A percentile compares a stretch with the other conserved stretches of the same genome.
These are phyloP conservation scores for Globisporangium acanthophoron DNA, from an alignment of 352 stramenopile genomes.

Conservation along the genomic window DNA sequence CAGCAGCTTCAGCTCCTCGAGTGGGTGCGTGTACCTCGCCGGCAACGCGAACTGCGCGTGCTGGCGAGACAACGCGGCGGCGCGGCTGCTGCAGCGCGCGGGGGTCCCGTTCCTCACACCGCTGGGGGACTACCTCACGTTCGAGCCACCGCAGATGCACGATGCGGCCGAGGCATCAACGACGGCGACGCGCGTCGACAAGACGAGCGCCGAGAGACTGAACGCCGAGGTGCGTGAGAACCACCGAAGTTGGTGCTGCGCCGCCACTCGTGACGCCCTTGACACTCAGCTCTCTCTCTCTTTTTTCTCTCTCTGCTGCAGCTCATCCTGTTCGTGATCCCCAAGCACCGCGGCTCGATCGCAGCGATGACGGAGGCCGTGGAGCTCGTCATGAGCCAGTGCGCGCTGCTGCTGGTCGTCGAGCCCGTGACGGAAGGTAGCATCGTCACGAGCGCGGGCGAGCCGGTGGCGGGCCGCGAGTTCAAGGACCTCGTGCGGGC, in stretches of 20 bases:
- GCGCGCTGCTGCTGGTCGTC: slow-evolving; percentile 73
- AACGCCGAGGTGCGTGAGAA: too few relatives aligned
- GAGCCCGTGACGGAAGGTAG: slow-evolving; percentile 60
- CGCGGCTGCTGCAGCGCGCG: slow-evolving; percentile 60
- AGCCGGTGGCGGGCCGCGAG: slow-evolving; percentile 45
- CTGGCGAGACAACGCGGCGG: slow-evolving; percentile 68
- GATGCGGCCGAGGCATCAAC: slow-evolving; percentile 55
- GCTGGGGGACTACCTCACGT: slow-evolving; percentile 63
- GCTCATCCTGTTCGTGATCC: slow-evolving; percentile 81
- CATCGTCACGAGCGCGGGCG: slow-evolving; percentile 45
- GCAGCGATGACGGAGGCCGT: slow-evolving; percentile 80
- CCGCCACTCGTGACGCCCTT: too few relatives aligned
- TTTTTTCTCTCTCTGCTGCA: slow-evolving; percentile 2
- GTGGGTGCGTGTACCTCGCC: slow-evolving; percentile 64
- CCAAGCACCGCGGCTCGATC: slow-evolving; percentile 63
- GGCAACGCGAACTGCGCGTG: slow-evolving; percentile 64
- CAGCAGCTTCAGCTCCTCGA: slow-evolving; percentile 30
- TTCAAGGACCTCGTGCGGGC: slow-evolving; percentile 78
- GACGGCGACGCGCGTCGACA: too few relatives aligned
- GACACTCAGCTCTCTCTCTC: background rate
- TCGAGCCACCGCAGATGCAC: slow-evolving; percentile 34
- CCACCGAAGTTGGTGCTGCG: too few relatives aligned
- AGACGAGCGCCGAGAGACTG: too few relatives aligned
- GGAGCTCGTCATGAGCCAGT: slow-evolving; percentile 60
- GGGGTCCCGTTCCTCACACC: slow-evolving; percentile 72